Evolutionary conservation across 305 asterid genomes (phyloP).

Genomic region (Euphrasia arctica): DNA sequence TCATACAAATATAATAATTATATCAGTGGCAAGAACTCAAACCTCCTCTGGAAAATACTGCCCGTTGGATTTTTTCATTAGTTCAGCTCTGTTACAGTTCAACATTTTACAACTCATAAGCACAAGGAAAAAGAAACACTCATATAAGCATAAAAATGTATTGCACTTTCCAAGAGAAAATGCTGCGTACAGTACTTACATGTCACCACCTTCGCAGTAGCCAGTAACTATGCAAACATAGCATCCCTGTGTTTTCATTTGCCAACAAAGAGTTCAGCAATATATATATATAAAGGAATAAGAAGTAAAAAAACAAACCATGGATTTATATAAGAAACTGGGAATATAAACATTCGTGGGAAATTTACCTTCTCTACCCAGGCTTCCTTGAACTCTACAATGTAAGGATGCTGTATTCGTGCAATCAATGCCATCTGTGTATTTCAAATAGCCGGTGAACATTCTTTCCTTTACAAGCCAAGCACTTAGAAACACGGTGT

Average conservation of each 20-base stretch:
- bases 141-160: not conserved
- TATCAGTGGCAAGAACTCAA: slow-evolving; percentile 22
- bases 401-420: slow-evolving; percentile 81
- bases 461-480: not conserved
- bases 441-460: slow-evolving; percentile 28
- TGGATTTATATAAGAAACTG: not conserved
- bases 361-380: slow-evolving; percentile 97
- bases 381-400: slow-evolving; percentile 97
- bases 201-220: slow-evolving; percentile 98
- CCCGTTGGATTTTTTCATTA: slow-evolving; percentile 88
- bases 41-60: slow-evolving; percentile 97
- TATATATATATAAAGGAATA: not conserved
- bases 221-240: slow-evolving; percentile 98
- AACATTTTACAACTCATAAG: slow-evolving; percentile 17
- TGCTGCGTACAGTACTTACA: slow-evolving; percentile 50
- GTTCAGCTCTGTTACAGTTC: slow-evolving; percentile 70
- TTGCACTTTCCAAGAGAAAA: not conserved
- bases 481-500: not conserved
- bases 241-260: slow-evolving; percentile 68
- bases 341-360: not conserved
- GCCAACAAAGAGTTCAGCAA: slow-evolving; percentile 23
- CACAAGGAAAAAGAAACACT: too few species aligned
- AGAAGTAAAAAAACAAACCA: not conserved
- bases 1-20: slow-evolving; percentile 4
- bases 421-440: slow-evolving; percentile 96